Evolutionary conservation across 1,284 basidiomycete genomes (phyloP).

Genomic region (Tilletiopsis washingtonensis): DNA sequence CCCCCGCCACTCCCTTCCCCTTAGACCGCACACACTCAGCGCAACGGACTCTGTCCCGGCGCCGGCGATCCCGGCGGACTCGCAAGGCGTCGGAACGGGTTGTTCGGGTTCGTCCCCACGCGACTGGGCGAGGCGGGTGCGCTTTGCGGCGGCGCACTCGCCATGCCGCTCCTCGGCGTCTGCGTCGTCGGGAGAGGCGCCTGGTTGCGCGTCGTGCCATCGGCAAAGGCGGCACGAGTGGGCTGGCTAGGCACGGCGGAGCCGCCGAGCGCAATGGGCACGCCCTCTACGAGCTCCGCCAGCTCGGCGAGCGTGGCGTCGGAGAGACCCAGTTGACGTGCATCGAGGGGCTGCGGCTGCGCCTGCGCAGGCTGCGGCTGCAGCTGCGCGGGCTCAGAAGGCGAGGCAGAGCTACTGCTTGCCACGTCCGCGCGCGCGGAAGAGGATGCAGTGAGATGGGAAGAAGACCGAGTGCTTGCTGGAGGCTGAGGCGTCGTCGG

Average conservation of each 20-base stretch:
- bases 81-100: slow-evolving; percentile 35
- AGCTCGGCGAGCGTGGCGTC: slow-evolving; percentile 30
- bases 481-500: not conserved
- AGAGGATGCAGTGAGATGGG: not conserved
- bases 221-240: slow-evolving; percentile 3
- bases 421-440: not conserved
- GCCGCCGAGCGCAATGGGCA: not conserved
- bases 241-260: not conserved
- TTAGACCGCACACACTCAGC: no score
- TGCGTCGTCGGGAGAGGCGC: not conserved
- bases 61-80: no score
- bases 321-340: slow-evolving; percentile 17
- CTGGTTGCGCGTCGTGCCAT: slow-evolving; percentile 2
- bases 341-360: not conserved
- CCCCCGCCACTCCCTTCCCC: no score
- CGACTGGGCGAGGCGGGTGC: slow-evolving; percentile 8
- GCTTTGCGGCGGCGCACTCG: slow-evolving; percentile 8
- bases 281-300: slow-evolving; percentile 30
- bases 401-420: not conserved
- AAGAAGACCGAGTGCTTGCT: not conserved
- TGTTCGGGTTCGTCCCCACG: slow-evolving; percentile 24
- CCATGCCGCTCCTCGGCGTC: not conserved
- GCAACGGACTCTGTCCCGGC: no score
- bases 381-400: not conserved
- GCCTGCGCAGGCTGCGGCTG: not conserved